Evolutionary conservation across 1,139 yeast genomes (phyloP), one percentile per base, ranked within the genome.

Genomic region (Yamadazyma atmosphaerica): DNA sequence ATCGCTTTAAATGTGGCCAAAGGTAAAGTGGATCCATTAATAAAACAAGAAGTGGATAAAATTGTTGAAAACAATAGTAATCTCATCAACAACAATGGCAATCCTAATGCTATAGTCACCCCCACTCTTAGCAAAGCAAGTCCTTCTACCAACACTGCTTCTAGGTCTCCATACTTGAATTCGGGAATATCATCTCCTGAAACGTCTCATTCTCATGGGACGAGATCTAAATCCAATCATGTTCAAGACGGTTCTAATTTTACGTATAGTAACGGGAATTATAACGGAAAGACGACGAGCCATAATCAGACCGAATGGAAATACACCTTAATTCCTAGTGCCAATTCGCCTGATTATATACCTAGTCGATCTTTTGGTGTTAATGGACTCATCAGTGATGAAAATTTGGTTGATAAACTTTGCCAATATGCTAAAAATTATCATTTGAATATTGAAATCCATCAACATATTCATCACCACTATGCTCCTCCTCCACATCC

Each of bases 401-500:
- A 77, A 42, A 79, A 74, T 25, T 51, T 77, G 14, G 89, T 78
- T 0, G 79, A 78, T 37, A 68, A 72, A 43, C 59, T 85, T 8
- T 69, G 84, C 9, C 74, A 77, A 25, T 73, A 81, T 39, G 95
- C 95, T 1, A 78, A 78, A 41, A 63, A 66, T 32, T 68, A 78
- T 47, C 74, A 79, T 22, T 70, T 86, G 40, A 74, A 79, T 39
- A 72, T 88, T 9, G 81, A 88, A 4, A 78, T 88, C 13, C 95
- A 87, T 60, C 96, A 88, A 56, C 96, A 88, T 60, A 82, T 86
- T 37, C 88, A 85, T 53, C 86, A 83, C 54, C 85, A 79, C 55
- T 79, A 79, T 53, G 61, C 72, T 2, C 70, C 77, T 1, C 67
- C 62, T 3, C 59, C 58, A n/a, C 60, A 63, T 37, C 54, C 65